Evolutionary conservation across 495 filamentous ascomycete species (phyloP).

Genomic region (Neurospora discreta): DNA sequence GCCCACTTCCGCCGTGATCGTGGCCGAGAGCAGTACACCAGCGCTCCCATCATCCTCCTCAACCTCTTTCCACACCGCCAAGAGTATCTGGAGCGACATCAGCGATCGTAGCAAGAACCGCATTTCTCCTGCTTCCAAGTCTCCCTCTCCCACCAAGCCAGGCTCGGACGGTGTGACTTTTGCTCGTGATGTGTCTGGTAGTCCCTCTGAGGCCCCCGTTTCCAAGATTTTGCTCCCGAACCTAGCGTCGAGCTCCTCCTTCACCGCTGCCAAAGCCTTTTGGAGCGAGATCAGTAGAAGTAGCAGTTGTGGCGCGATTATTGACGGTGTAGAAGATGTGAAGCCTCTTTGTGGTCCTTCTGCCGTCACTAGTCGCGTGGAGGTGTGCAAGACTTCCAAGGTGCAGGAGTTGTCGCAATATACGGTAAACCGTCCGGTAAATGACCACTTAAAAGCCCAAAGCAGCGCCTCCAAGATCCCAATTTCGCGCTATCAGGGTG

Average conservation of each 20-base stretch:
- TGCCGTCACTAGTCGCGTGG: fast-evolving
- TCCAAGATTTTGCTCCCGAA: neutral
- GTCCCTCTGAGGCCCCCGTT: neutral
- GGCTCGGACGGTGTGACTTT: neutral
- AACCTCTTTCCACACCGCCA: neutral
- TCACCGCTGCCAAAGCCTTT: neutral
- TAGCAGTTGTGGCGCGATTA: neutral
- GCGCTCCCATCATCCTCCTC: neutral
- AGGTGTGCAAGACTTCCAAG: neutral
- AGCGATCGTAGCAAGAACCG: neutral
- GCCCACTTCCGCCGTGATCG: neutral
- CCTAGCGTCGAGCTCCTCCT: neutral
- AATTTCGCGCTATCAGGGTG: neutral
- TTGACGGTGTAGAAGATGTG: neutral
- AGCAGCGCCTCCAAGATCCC: neutral
- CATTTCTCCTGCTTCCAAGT: neutral
- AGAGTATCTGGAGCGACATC: neutral
- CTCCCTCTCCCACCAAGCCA: neutral
- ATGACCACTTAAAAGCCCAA: fast-evolving
- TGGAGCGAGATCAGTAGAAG: neutral
- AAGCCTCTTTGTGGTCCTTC: neutral
- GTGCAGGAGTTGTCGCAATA: neutral
- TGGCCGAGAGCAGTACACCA: neutral
- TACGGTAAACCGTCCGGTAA: neutral
- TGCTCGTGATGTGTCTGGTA: too few species aligned